Evolutionary conservation across 257 asterid genomes (phyloP).

Genomic region (Primulina eburnea): DNA sequence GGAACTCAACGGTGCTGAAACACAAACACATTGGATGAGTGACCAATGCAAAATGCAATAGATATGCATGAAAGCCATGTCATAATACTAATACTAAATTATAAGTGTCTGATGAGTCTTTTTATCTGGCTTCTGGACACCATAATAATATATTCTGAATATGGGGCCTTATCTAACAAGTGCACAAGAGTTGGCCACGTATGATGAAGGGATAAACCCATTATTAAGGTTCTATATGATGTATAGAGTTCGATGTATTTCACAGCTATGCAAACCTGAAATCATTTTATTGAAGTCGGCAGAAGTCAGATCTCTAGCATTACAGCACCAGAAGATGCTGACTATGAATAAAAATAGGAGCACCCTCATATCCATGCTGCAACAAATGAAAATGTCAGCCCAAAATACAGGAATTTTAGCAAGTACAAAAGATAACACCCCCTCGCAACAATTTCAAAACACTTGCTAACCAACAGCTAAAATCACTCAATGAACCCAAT

Average conservation of each 20-base stretch:
- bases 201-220: too few relatives aligned
- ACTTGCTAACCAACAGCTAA: not conserved
- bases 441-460: conserved; percentile 5
- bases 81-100: not conserved
- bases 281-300: conserved; percentile 21
- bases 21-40: not conserved
- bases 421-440: conserved; percentile 1
- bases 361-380: conserved; percentile 73
- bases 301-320: conserved; percentile 56
- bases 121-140: too few relatives aligned
- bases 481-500: not conserved
- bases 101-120: too few relatives aligned
- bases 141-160: too few relatives aligned
- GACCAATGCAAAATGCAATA: not conserved
- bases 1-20: conserved; percentile 5
- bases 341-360: conserved; percentile 44
- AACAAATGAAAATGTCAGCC: conserved; percentile 24
- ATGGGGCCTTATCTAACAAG: too few relatives aligned
- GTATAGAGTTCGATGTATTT: too few relatives aligned
- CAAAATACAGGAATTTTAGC: conserved; percentile 14
- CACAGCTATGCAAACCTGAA: conserved; percentile 30
- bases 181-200: too few relatives aligned
- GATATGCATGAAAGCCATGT: not conserved
- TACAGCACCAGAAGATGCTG: conserved; percentile 49
- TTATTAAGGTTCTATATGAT: too few relatives aligned